Evolutionary conservation across 139 green algal species (phyloP).

Genomic region (Chlamydomonas applanata): DNA sequence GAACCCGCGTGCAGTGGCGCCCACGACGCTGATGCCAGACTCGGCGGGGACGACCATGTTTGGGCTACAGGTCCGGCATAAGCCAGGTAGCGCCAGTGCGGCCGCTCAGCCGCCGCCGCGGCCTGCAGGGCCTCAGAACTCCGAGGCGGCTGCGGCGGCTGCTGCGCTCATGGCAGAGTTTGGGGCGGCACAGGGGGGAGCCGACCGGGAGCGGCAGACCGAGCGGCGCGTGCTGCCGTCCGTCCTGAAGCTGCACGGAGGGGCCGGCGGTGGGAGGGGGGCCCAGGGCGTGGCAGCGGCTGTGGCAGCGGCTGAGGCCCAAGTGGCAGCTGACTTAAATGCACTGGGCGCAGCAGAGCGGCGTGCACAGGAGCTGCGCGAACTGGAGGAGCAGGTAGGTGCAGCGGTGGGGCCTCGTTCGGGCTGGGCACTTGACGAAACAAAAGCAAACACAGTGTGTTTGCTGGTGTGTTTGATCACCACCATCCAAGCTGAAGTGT

Average conservation of each 20-base stretch:
- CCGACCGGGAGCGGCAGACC: not conserved
- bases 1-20: not conserved
- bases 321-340: not conserved
- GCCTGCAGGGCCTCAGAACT: not conserved
- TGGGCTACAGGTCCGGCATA: slow-evolving; percentile 2
- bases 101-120: not conserved
- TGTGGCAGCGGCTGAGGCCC: not conserved
- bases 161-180: slow-evolving; percentile 3
- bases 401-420: no score
- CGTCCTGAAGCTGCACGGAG: not conserved
- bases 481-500: no score
- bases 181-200: not conserved
- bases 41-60: not conserved
- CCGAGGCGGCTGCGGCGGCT: not conserved
- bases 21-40: not conserved
- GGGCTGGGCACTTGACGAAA: no score
- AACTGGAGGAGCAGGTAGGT: slow-evolving; percentile 6
- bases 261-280: not conserved
- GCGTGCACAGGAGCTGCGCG: not conserved
- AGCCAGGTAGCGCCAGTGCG: not conserved
- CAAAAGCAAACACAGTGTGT: no score
- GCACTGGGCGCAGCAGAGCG: not conserved
- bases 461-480: no score
- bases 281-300: not conserved
- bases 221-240: not conserved